Evolutionary conservation across 306 rosid genomes (phyloP), one percentile per base, ranked within the genome.

Genomic region (Cajanus cajan): DNA sequence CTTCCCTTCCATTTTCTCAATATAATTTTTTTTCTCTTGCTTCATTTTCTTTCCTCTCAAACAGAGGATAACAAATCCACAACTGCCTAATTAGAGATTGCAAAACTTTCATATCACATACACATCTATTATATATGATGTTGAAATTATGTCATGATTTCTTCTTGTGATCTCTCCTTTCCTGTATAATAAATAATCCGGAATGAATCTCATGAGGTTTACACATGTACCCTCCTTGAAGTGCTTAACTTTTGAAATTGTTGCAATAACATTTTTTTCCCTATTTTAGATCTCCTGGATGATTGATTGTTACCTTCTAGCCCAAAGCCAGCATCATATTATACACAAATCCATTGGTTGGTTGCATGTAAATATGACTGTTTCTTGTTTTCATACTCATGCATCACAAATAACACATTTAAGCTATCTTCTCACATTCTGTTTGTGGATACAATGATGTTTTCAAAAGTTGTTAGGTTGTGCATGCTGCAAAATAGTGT

Each of bases 231-330:
- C 43, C 76, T 54, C 37, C 45, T 24, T 16, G 0, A 65, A 54
- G 75, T 52, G 57, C 19, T 52, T 77, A 51, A 67, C 74, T 77
- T 50, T 64, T 34, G 73, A 76, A 63, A 47, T 33, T 8, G 12
- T 50, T 51, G 55, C 55, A 77, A 31, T 68, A 52, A 68, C 28
- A 64, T 16, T 7, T 36, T 15, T 3, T 16, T 40, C n/a, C 28
- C 24, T 68, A 39, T 16, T 43, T 67, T 57, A 18, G 48, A 54
- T 55, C 25, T 18, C 12, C 19, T 12, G 36, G 37, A 21, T 21
- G 19, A 37, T 62, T 66, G 37, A 22, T 67, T 67, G 47, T n/a
- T 66, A 22, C 6, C 50, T 48, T 43, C 11, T 40, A 34, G 8
- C 8, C 3, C 11, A 52, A 58, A 55, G 81, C 34, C 55, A 36